Evolutionary conservation across 306 rosid genomes (phyloP).

Genomic region (Vigna unguiculata): DNA sequence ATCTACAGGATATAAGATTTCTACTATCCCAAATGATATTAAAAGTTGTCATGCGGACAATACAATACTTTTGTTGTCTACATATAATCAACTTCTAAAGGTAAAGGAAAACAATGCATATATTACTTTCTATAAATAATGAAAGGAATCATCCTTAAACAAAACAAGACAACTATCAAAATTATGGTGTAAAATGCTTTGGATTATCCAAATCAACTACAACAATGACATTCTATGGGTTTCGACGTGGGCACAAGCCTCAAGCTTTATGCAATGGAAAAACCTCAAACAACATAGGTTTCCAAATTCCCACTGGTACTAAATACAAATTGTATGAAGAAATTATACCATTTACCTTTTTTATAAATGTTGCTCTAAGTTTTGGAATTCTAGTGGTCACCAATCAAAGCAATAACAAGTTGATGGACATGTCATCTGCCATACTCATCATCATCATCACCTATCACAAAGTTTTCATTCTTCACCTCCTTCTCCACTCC

Average conservation of each 20-base stretch:
- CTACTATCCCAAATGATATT: conserved; percentile 10
- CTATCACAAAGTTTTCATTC: no score
- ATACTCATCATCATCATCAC: no score
- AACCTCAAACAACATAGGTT: conserved; percentile 19
- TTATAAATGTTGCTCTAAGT: conserved; percentile 73
- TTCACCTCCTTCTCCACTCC: no score
- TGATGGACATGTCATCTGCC: no score
- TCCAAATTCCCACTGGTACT: neutral
- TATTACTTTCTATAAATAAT: neutral
- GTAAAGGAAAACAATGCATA: neutral
- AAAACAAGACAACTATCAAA: neutral
- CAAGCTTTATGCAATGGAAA: neutral
- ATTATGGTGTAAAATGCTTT: neutral
- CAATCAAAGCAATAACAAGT: no score
- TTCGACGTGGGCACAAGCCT: conserved; percentile 5
- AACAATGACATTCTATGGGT: neutral
- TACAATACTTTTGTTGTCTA: neutral
- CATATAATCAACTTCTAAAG: neutral
- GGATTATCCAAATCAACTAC: neutral
- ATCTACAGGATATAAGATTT: neutral
- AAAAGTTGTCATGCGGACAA: neutral
- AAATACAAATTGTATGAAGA: conserved; percentile 16
- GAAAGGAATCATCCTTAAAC: conserved; percentile 27
- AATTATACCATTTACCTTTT: conserved; percentile 62
- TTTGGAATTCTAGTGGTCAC: conserved; percentile 52